These are phyloP conservation scores for Aspergillus pseudoterreus DNA, from an alignment of 2,329 filamentous ascomycete species.

Conservation along the genomic window DNA sequence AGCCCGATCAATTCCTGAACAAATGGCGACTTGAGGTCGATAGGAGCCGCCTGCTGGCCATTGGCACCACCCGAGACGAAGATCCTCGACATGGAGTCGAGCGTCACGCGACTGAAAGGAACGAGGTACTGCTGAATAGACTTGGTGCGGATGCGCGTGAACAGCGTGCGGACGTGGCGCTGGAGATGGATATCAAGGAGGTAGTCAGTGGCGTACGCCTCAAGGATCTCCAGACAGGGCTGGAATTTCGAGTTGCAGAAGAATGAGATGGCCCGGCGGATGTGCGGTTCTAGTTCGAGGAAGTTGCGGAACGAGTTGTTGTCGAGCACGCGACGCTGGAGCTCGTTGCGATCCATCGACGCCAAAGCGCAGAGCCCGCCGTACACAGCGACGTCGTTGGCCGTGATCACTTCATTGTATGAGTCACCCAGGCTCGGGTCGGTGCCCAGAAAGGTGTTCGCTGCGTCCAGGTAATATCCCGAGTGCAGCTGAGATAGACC, in stretches of 20 bases:
- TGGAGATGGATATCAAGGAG: conserved; percentile 85
- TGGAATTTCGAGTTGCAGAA: conserved; percentile 92
- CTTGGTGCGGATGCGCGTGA: conserved; percentile 75
- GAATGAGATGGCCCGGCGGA: conserved; percentile 82
- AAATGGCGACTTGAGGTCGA: conserved; percentile 53
- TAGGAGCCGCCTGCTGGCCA: conserved; percentile 49
- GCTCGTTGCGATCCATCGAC: conserved; percentile 74
- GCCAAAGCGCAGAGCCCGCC: conserved; percentile 87
- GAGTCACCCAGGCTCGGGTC: conserved; percentile 55
- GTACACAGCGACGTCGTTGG: conserved; percentile 89
- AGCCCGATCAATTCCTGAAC: conserved; percentile 67
- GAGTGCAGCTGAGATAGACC: conserved; percentile 60
- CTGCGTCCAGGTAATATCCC: conserved; percentile 62
- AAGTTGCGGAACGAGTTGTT: conserved; percentile 78
- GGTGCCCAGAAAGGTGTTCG: conserved; percentile 64
- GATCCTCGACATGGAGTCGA: conserved; percentile 71
- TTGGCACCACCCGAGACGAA: conserved; percentile 55
- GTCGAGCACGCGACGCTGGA: conserved; percentile 74
- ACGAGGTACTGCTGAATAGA: conserved; percentile 91
- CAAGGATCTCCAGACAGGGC: conserved; percentile 75
- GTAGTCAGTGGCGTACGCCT: conserved; percentile 78
- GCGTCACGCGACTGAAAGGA: conserved; percentile 82
- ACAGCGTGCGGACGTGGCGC: conserved; percentile 67
- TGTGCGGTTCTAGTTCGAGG: conserved; percentile 88
- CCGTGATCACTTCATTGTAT: conserved; percentile 69